Conservation (phyloP, 2,329 filamentous ascomycete species). For the Nakataea oryzae region DNA sequence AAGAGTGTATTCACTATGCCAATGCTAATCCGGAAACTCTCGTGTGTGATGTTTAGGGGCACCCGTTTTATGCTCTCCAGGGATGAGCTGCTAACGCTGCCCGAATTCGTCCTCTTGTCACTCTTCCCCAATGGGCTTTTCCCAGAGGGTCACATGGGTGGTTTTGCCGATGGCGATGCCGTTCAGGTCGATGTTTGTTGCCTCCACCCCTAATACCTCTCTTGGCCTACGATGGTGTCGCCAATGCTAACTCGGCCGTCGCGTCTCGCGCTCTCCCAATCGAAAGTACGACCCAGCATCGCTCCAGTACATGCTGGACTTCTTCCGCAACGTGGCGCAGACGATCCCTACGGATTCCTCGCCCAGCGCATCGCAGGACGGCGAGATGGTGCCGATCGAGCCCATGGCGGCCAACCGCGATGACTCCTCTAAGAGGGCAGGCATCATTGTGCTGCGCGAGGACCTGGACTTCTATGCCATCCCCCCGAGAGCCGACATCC, state of each 20-base stretch:
- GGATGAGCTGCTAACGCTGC: slow-evolving; percentile 88
- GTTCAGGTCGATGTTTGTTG: slow-evolving; percentile 82
- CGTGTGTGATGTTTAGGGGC: slow-evolving; percentile 47
- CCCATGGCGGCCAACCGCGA: slow-evolving; percentile 53
- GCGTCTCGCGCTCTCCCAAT: neutral
- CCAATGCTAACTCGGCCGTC: slow-evolving; percentile 18
- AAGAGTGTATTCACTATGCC: neutral
- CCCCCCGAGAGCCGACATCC: slow-evolving; percentile 74
- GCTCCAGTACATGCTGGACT: slow-evolving; percentile 97
- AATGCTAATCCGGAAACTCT: neutral
- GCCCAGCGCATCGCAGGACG: slow-evolving; percentile 52
- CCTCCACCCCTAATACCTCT: neutral
- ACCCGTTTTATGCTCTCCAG: slow-evolving; percentile 88
- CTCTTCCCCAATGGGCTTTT: slow-evolving; percentile 97
- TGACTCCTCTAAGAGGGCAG: slow-evolving; percentile 83
- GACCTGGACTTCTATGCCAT: slow-evolving; percentile 98
- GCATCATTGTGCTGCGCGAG: slow-evolving; percentile 93
- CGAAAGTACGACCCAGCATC: slow-evolving; percentile 89
- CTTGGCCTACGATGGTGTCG: slow-evolving; percentile 6
- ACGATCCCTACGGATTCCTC: slow-evolving; percentile 77
- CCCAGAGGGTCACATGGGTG: slow-evolving; percentile 90
- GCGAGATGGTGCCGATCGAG: slow-evolving; percentile 59
- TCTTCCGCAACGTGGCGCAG: slow-evolving; percentile 91
- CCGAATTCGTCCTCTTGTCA: slow-evolving; percentile 95
- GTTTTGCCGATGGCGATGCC: slow-evolving; percentile 84